Conservation (phyloP, 768 basidiomycete genomes). For the Psilocybe cyanescens region DNA sequence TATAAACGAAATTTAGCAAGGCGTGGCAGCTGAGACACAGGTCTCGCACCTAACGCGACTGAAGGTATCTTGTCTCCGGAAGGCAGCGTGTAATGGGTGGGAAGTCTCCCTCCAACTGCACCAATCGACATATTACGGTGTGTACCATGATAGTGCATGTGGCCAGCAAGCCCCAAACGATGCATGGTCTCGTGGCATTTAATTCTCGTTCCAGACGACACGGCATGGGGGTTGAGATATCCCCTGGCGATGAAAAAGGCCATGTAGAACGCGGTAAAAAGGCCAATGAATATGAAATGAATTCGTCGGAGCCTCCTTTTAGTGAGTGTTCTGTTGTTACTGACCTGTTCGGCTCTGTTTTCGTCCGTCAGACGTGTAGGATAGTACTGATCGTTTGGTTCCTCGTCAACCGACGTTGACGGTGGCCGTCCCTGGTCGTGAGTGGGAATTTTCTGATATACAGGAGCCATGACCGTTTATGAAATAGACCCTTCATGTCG, state of each 20-base stretch:
- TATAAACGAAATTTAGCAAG: neutral
- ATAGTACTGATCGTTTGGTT: neutral
- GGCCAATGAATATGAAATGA: slow-evolving; percentile 7
- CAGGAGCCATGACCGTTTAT: slow-evolving; percentile 3
- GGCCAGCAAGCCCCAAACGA: slow-evolving; percentile 6
- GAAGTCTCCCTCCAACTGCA: slow-evolving; percentile 27
- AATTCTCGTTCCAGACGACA: neutral
- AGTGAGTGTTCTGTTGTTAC: slow-evolving; percentile 1
- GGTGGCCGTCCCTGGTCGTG: neutral
- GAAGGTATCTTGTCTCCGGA: slow-evolving; percentile 73
- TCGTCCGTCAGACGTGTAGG: neutral
- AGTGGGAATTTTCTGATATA: slow-evolving; percentile 9
- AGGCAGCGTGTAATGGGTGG: slow-evolving; percentile 59
- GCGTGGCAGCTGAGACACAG: neutral
- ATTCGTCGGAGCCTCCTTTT: neutral
- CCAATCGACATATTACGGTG: slow-evolving; percentile 9
- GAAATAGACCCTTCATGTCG: neutral
- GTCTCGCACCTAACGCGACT: slow-evolving; percentile 49
- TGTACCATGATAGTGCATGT: slow-evolving; percentile 2
- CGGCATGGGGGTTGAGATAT: neutral
- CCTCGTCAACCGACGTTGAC: neutral
- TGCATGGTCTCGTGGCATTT: slow-evolving; percentile 9
- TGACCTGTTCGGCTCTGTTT: neutral
- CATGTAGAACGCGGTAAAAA: slow-evolving; percentile 22
- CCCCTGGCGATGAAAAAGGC: slow-evolving; percentile 5